phyloP scores from a whole-genome alignment of 495 filamentous ascomycete genomes.

The Penicillium fimorum region DNA sequence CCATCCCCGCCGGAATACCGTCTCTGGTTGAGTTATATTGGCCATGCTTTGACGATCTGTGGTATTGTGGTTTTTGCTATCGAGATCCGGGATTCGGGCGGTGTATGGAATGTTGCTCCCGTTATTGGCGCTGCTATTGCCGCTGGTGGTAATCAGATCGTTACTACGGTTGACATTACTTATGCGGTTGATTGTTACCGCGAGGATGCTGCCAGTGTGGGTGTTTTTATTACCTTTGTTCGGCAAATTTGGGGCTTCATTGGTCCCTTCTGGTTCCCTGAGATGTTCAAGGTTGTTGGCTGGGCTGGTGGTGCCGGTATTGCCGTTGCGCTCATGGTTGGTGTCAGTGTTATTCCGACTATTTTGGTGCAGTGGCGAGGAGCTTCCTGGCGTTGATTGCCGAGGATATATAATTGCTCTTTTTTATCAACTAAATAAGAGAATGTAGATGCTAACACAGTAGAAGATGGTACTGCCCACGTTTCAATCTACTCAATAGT shows the following conservation, averaged over 20 bases:
- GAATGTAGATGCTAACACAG: not conserved
- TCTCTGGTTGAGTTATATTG: constrained; percentile 55
- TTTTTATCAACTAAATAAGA: not conserved
- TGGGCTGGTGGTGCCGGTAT: constrained; percentile 42
- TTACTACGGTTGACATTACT: constrained; percentile 56
- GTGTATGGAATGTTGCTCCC: constrained; percentile 49
- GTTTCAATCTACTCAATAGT: not conserved
- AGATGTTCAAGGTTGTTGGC: constrained; percentile 49
- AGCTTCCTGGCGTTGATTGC: constrained; percentile 21
- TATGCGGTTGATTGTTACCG: constrained; percentile 56
- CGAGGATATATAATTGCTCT: not conserved
- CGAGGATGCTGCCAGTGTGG: constrained; percentile 49
- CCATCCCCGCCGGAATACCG: constrained; percentile 44
- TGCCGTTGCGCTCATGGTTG: constrained; percentile 42
- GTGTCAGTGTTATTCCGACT: constrained; percentile 47
- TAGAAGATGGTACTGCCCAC: not conserved
- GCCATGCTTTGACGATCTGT: constrained; percentile 45
- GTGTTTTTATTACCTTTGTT: constrained; percentile 57
- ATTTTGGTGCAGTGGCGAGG: constrained; percentile 39
- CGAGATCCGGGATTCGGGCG: constrained; percentile 38
- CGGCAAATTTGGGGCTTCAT: constrained; percentile 58
- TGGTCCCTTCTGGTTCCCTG: constrained; percentile 58
- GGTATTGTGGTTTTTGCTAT: constrained; percentile 54
- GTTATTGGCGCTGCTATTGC: constrained; percentile 52
- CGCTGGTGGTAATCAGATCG: constrained; percentile 54